These are phyloP conservation scores for Carpinus viminea DNA, from an alignment of 306 rosid genomes.

Conservation along the genomic window DNA sequence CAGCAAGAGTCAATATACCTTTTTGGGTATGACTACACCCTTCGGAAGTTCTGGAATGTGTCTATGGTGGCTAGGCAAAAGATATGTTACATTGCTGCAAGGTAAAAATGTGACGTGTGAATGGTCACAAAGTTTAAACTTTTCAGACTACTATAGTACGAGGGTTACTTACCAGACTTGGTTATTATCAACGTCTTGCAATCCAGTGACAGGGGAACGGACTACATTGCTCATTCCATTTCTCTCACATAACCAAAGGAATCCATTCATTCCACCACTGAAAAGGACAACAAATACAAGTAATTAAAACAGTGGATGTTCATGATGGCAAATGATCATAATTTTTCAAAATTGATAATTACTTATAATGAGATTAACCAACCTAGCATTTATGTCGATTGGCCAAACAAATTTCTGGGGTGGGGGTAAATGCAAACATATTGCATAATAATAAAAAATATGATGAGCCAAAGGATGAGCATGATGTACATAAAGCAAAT, in stretches of 20 bases:
- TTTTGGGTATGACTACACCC: constrained; percentile 69
- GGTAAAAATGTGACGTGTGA: constrained; percentile 36
- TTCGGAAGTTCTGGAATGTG: constrained; percentile 75
- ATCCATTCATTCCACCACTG: constrained; percentile 97
- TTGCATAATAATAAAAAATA: constrained; percentile 45
- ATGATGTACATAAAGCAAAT: constrained; percentile 71
- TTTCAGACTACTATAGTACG: constrained; percentile 25
- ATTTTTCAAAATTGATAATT: constrained; percentile 12
- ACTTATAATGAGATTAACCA: constrained; percentile 35
- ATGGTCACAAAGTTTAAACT: constrained; percentile 19
- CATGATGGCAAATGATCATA: constrained; percentile 6
- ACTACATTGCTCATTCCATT: constrained; percentile 50
- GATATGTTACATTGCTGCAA: constrained; percentile 77
- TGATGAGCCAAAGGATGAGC: constrained; percentile 66
- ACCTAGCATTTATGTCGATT: constrained; percentile 71
- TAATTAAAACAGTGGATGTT: constrained; percentile 10
- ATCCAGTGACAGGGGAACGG: constrained; percentile 73
- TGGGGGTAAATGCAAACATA: constrained; percentile 39
- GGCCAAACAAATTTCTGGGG: constrained; percentile 31
- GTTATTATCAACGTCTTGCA: constrained; percentile 58
- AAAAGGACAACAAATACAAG: constrained; percentile 16
- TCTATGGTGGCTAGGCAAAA: constrained; percentile 51
- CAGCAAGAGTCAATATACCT: constrained; percentile 48
- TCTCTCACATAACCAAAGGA: constrained; percentile 68
- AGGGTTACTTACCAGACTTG: constrained; percentile 73